Evolutionary conservation across 1,139 yeast species (phyloP), one percentile per base, ranked within the genome.

Genomic region (Candida mesenterica): DNA sequence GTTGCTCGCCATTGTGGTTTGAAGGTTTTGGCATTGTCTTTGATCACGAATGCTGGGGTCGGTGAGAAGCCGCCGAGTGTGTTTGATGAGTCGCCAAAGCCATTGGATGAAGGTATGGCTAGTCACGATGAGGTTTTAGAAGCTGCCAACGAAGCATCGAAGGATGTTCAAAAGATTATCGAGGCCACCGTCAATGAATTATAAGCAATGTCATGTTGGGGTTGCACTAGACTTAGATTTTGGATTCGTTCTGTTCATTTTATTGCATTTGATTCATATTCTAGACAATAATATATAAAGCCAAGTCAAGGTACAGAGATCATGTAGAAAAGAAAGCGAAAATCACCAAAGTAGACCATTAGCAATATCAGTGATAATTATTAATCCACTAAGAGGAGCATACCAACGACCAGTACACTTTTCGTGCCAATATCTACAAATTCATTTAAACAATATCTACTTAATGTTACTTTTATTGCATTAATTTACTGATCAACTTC

Each of bases 1-100:
- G 83, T 87, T 10, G 97, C 96, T 3, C 81, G 96, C 53, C 97
- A 92, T 58, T 75, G 82, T 39, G 95, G 89, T 1, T 60, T 94
- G 63, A 72, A 70, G 44, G 95, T 88, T 3, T 66, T 92, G 43
- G 97, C 97, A 0, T 59, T 92, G 36, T 83, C 95, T 42, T 72
- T 92, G 44, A 83, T 92, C 43, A 92, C 97, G 19, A 92, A 92
- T 55, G 80, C 77, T 2, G 90, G 87, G 25, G 86, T 89, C 7
- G 73, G 75, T 15, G 84, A 74, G n/a, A 73, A 75, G 39, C 92
- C 96, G 8, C 82, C 89, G 5, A 76, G 86, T 55, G 94, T 86
- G 1, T 64, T 76, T 36, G 83, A 77, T 22, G 68, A 66, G 24
- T 65, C 72, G 32, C 77, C 79, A 4, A 55, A 53, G 36, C 72